phyloP scores from a whole-genome alignment of 2,329 filamentous ascomycete species.

The Colletotrichum lini region DNA sequence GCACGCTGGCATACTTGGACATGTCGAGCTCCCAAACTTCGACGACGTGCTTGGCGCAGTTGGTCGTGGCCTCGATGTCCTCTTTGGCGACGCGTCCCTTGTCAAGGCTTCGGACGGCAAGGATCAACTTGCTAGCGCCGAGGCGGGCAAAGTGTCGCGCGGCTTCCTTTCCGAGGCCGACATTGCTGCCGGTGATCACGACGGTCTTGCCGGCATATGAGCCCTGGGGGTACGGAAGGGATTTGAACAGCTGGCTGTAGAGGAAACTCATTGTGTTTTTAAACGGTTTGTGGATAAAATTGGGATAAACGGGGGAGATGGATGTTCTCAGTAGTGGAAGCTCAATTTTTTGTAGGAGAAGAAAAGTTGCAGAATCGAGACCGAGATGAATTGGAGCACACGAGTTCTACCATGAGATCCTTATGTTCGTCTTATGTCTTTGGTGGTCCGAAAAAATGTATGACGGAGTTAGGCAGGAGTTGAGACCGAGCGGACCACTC shows the following conservation, averaged over 20 bases:
- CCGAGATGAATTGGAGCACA: no score
- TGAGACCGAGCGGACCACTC: slow-evolving; percentile 3
- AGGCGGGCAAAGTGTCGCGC: slow-evolving; percentile 48
- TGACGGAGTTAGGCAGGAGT: slow-evolving; percentile 9
- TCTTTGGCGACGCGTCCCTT: slow-evolving; percentile 51
- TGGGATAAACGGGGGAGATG: no score
- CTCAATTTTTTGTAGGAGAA: no score
- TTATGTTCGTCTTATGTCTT: neutral
- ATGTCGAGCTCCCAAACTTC: slow-evolving; percentile 68
- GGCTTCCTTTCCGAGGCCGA: slow-evolving; percentile 53
- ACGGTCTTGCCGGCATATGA: slow-evolving; percentile 50
- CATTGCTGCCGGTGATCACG: slow-evolving; percentile 54
- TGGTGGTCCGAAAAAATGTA: neutral
- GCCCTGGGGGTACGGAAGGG: slow-evolving; percentile 44
- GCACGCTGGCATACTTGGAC: slow-evolving; percentile 60
- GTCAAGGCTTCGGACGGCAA: slow-evolving; percentile 43
- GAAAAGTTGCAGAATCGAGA: no score
- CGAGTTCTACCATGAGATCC: neutral
- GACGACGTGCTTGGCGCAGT: slow-evolving; percentile 47
- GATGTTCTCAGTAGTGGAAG: no score
- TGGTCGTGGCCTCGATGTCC: slow-evolving; percentile 52
- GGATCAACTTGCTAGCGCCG: slow-evolving; percentile 40
- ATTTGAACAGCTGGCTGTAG: slow-evolving; percentile 34
- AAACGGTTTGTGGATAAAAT: neutral
- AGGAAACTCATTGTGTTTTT: slow-evolving; percentile 23